Evolutionary conservation across 768 basidiomycete species (phyloP).

Genomic region (Boletus fagicola): DNA sequence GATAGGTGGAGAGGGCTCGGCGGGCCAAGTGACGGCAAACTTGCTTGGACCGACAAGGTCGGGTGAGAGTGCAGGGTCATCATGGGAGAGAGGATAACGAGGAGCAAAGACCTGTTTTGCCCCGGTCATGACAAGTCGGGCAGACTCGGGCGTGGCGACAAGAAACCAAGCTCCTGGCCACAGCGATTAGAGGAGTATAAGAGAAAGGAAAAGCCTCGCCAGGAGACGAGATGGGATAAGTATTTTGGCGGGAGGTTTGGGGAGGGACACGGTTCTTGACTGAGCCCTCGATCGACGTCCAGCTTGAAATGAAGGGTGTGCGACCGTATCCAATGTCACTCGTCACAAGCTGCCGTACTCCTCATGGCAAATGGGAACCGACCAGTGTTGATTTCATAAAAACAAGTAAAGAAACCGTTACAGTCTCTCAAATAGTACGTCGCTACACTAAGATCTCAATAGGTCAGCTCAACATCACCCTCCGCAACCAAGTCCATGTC

Average conservation of each 20-base stretch:
- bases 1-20: conserved; percentile 42
- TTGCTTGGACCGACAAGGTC: conserved; percentile 51
- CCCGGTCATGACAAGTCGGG: conserved; percentile 27
- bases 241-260: conserved; percentile 15
- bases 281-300: conserved; percentile 31
- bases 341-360: conserved; percentile 28
- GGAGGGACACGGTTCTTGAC: conserved; percentile 11
- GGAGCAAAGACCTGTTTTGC: conserved; percentile 43
- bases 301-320: conserved; percentile 23
- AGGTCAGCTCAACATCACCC: conserved; percentile 61
- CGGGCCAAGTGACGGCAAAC: conserved; percentile 60
- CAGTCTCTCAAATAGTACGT: conserved; percentile 26
- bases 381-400: conserved; percentile 31
- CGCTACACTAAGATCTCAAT: conserved; percentile 33
- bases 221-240: conserved; percentile 22
- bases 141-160: conserved; percentile 4
- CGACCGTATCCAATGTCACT: conserved; percentile 21
- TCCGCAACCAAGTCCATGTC: conserved; percentile 94
- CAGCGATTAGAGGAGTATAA: conserved; percentile 10
- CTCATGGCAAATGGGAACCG: conserved; percentile 26
- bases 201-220: conserved; percentile 25
- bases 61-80: conserved; percentile 42
- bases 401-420: conserved; percentile 19
- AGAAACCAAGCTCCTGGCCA: conserved; percentile 18
- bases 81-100: conserved; percentile 45